Base-by-base conservation (phyloP, 2,329 filamentous ascomycete species). In the Pseudogymnoascus sp. region DNA sequence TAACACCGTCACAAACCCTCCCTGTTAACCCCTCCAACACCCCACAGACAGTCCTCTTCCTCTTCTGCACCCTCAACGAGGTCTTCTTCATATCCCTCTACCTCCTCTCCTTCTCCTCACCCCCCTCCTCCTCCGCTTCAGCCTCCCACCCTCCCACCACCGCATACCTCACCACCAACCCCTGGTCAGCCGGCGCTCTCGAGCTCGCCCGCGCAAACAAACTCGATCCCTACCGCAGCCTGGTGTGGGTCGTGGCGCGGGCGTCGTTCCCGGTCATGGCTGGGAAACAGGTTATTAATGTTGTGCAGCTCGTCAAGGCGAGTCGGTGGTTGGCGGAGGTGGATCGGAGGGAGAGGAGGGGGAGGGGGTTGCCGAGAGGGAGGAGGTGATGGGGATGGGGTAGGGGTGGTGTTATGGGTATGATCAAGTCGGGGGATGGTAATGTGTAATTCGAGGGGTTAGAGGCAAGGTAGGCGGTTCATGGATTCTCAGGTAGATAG, bases 11-110 rank as follows among this genome's bases (percentile, higher is more conserved):
- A 59, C 64, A 61, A 64, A 4, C 28, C 28, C 28, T 60, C 57
- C 60, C 39, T n/a, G 30, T n/a, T n/a, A 50, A n/a, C 9, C 3
- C 30, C 22, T 9, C n/a, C n/a, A 11, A 30, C 28, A 30, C 4
- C 35, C 8, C 2, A n/a, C 67, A 97, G 93, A 88, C 80, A 60
- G 92, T 99, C 50, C 82, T 99, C 39, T 99, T 99, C 78, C 76
- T 90, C 64, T 90, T 91, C 76, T 99, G 94, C 79, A 81, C 85
- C 62, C 77, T 96, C 67, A 99, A 99, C 75, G 94, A 99, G 76
- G 77, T 92, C 66, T 99, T 97, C 82, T 99, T 99, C 81, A 97
- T 99, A 72, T 92, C 91, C 28, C 85, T 99, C 64, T 99, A 99
- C 78, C 88, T 99, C 60, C 87, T 99, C 63, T 97, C 92, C 69